Conservation (phyloP, 148 eudicot species). For the Beta vulgaris region DNA sequence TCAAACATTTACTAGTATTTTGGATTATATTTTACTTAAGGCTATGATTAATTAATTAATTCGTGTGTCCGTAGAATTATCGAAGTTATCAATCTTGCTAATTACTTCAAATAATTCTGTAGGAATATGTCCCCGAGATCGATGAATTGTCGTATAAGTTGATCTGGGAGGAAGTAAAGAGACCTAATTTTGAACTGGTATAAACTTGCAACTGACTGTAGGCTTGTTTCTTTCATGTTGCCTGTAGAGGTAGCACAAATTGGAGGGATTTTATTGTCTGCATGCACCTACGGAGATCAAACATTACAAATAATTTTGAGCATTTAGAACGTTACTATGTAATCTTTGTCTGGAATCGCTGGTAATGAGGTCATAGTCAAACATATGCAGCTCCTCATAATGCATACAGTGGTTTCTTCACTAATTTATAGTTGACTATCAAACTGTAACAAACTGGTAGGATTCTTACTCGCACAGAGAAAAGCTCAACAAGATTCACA, state of each 20-base stretch:
- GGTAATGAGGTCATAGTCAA: background rate
- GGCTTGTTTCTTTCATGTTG: background rate
- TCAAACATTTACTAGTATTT: slow-evolving; percentile 10
- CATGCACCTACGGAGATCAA: background rate
- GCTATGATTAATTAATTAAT: slow-evolving; percentile 2
- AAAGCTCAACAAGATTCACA: no score
- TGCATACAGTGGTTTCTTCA: background rate
- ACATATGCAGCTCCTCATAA: background rate
- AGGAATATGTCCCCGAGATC: slow-evolving; percentile 80
- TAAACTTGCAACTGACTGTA: background rate
- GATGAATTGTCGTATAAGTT: slow-evolving; percentile 70
- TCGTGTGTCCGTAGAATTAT: background rate
- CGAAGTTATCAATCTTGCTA: slow-evolving; percentile 14
- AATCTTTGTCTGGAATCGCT: background rate
- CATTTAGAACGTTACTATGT: background rate
- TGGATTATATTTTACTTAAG: background rate
- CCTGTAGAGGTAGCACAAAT: background rate
- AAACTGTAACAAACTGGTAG: no score
- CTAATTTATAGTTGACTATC: no score
- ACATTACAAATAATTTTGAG: background rate
- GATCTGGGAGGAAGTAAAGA: slow-evolving; percentile 78
- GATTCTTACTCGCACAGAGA: no score
- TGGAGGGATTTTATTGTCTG: background rate
- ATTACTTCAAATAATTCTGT: background rate
- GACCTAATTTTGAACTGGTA: slow-evolving; percentile 49